Evolutionary conservation across 2,329 filamentous ascomycete genomes (phyloP), one percentile per base, ranked within the genome.

Genomic region (Zymoseptoria tritici): DNA sequence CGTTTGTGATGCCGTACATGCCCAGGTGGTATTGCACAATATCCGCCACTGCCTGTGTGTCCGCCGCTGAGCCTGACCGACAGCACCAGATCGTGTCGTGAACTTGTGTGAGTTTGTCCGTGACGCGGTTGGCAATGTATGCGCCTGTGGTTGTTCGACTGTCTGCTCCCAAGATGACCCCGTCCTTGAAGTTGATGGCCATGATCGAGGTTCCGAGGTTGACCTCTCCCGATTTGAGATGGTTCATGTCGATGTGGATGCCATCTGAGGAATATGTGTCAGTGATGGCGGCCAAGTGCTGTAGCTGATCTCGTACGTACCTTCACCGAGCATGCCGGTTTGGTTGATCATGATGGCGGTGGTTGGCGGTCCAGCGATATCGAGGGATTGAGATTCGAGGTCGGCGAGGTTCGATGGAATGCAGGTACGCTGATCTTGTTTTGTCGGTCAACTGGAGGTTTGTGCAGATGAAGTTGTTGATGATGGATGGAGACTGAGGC

Each of bases 51-150:
- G 94, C 94, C 78, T 99, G 94, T 61, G 94, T 99, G 74, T 99
- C 94, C 67, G 94, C 94, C 31, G 94, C 94, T 24, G 94, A 99
- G 56, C 94, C 94, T 62, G 94, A 97, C 72, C 94, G 88, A 81
- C 94, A 99, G 81, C 94, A 99, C 94, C 94, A 99, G 78, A 99
- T 97, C 61, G 93, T 97, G 77, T 99, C 94, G 79, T 96, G 90
- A 62, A 99, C 93, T 81, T 92, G 89, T 71, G 94, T 99, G 75
- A 99, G 86, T 83, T 99, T 99, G 83, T 99, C 94, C 66, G 94
- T 99, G 67, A 99, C 94, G 82, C 94, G 88, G 79, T 99, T 99
- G 71, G 94, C 94, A 74, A 99, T 97, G 83, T 97, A 99, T 70
- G 93, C 87, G 71, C 94, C 94, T 58, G 93, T 99, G 53, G 94